phyloP scores from a whole-genome alignment of 345 rosid species.

The Carallia pectinifolia region DNA sequence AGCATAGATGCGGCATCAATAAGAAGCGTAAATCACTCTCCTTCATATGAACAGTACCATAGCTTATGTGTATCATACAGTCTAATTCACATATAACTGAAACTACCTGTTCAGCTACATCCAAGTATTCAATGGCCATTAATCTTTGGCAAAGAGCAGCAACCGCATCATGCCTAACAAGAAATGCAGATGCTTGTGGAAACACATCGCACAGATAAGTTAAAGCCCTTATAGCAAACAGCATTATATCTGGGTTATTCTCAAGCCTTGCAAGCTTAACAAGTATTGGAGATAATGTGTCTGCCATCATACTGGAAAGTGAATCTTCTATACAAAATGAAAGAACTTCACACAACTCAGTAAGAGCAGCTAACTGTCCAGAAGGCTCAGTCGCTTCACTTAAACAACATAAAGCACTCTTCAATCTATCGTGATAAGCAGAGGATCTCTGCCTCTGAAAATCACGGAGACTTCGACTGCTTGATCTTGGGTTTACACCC shows the following conservation, averaged over 20 bases:
- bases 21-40: background rate
- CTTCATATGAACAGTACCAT: background rate
- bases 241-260: constrained; percentile 63
- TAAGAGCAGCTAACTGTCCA: constrained; percentile 55
- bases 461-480: constrained; percentile 49
- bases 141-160: constrained; percentile 82
- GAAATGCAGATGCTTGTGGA: constrained; percentile 67
- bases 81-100: constrained; percentile 2
- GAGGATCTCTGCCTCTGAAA: constrained; percentile 67
- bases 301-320: constrained; percentile 58
- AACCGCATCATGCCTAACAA: constrained; percentile 74
- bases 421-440: constrained; percentile 66
- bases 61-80: background rate
- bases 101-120: constrained; percentile 92
- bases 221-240: constrained; percentile 78
- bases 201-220: constrained; percentile 89
- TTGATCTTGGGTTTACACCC: constrained; percentile 54
- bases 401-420: constrained; percentile 48
- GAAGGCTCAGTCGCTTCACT: constrained; percentile 59
- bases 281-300: constrained; percentile 69
- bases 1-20: constrained; percentile 4
- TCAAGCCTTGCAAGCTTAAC: constrained; percentile 66
- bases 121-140: constrained; percentile 74
- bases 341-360: constrained; percentile 84
- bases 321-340: constrained; percentile 87